Conservation (phyloP, 441 rosid species). For the Adansonia rubrostipa region DNA sequence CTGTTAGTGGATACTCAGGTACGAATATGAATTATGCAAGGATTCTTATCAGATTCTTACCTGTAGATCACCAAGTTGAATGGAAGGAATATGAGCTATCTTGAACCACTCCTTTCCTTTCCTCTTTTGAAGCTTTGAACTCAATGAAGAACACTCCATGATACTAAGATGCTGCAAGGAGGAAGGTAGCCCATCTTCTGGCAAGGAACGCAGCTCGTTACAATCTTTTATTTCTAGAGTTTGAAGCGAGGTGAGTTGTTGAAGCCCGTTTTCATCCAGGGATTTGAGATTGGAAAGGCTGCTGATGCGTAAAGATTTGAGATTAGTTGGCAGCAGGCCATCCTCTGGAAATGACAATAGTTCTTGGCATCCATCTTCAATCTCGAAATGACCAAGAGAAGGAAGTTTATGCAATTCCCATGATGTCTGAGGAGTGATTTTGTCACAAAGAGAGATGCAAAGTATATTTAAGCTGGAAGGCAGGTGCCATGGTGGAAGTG, state of each 20-base stretch:
- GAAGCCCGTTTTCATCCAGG: not conserved
- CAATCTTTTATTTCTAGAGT: not conserved
- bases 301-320: conserved; percentile 30
- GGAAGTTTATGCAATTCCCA: conserved; percentile 34
- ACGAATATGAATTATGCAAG: not conserved
- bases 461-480: conserved; percentile 24
- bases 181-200: not conserved
- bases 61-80: not conserved
- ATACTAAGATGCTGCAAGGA: not conserved
- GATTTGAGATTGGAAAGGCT: conserved; percentile 20
- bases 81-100: conserved; percentile 4
- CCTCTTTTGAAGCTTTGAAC: not conserved
- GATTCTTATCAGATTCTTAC: not conserved
- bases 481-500: conserved; percentile 31
- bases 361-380: conserved; percentile 32
- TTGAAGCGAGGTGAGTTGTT: not conserved
- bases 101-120: conserved; percentile 3
- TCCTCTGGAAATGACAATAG: conserved; percentile 28
- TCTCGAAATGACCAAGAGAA: conserved; percentile 22
- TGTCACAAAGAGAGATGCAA: conserved; percentile 25
- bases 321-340: conserved; percentile 34
- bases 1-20: too few species aligned
- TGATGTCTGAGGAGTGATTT: conserved; percentile 26
- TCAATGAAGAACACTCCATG: not conserved
- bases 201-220: conserved; percentile 2